These are phyloP conservation scores for Nosema muscidifuracis DNA, from an alignment of 371 early-diverging fungal genomes.

Conservation along the genomic window DNA sequence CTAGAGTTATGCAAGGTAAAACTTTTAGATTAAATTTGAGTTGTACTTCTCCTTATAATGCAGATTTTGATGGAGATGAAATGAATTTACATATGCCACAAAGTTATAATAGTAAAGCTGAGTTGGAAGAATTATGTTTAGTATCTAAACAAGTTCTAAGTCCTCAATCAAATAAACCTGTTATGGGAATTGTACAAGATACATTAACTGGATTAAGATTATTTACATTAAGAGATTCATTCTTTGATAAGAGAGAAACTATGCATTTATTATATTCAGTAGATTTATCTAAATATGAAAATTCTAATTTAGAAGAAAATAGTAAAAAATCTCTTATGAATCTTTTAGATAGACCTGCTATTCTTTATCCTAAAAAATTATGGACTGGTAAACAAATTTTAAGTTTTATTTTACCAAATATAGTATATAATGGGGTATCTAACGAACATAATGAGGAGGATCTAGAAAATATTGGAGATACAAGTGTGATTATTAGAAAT, in stretches of 20 bases:
- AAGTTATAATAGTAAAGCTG: conserved; percentile 80
- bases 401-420: conserved; percentile 77
- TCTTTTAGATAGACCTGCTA: conserved; percentile 68
- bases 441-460: conserved; percentile 69
- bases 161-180: conserved; percentile 92
- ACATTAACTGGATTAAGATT: conserved; percentile 87
- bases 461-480: conserved; percentile 44
- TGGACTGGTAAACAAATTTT: conserved; percentile 98
- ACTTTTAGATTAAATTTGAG: conserved; percentile 96
- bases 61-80: conserved; percentile 99
- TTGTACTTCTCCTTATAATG: conserved; percentile 97
- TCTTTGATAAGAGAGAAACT: conserved; percentile 77
- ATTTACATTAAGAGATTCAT: conserved; percentile 85
- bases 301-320: background rate
- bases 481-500: conserved; percentile 76
- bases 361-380: conserved; percentile 82
- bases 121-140: conserved; percentile 85
- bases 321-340: conserved; percentile 9
- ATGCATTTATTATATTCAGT: conserved; percentile 68
- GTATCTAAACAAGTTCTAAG: conserved; percentile 93
- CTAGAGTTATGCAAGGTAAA: conserved; percentile 91
- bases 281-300: conserved; percentile 74
- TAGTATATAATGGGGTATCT: conserved; percentile 66
- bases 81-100: conserved; percentile 99
- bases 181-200: conserved; percentile 99